Evolutionary conservation across 805 yeast genomes (phyloP).

Genomic region (Saccharomyces eubayanus): DNA sequence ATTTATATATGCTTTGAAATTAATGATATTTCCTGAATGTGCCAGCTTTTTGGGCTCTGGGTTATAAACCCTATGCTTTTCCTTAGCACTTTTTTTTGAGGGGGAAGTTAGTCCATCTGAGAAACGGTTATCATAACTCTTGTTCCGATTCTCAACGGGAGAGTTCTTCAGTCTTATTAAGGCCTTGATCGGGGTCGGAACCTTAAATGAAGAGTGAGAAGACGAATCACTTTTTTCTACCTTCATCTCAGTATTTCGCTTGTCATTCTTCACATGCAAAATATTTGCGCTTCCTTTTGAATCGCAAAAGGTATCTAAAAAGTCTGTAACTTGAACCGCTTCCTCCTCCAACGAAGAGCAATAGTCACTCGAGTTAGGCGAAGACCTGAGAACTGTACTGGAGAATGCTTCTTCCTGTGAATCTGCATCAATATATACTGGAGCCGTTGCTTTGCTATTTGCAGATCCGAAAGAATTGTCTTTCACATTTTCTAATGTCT

Average conservation of each 20-base stretch:
- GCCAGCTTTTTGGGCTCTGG: constrained; percentile 3
- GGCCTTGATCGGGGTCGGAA: constrained; percentile 22
- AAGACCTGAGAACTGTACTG: not conserved
- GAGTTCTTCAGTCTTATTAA: constrained; percentile 17
- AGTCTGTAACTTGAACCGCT: constrained; percentile 17
- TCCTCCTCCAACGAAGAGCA: constrained; percentile 16
- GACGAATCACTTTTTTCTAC: not conserved
- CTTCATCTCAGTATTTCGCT: not conserved
- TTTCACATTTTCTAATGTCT: not conserved
- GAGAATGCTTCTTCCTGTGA: not conserved
- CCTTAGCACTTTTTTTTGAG: not conserved
- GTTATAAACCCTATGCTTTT: not conserved
- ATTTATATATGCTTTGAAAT: constrained; percentile 12
- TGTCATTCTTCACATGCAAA: not conserved
- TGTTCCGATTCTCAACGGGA: constrained; percentile 9
- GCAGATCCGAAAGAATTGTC: not conserved
- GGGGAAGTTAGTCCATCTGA: constrained; percentile 3
- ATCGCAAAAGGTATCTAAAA: constrained; percentile 8
- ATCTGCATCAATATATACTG: not conserved
- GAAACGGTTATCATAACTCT: not conserved
- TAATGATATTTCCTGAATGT: constrained; percentile 13
- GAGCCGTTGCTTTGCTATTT: not conserved
- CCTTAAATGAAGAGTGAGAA: constrained; percentile 9
- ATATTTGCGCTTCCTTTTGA: not conserved
- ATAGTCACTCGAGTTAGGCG: constrained; percentile 4